Percentiles rank a stretch among this genome's conserved stretches.
These are phyloP conservation scores for Nannochloris sp. DNA, from an alignment of 139 green algal genomes.

Conservation along the genomic window DNA sequence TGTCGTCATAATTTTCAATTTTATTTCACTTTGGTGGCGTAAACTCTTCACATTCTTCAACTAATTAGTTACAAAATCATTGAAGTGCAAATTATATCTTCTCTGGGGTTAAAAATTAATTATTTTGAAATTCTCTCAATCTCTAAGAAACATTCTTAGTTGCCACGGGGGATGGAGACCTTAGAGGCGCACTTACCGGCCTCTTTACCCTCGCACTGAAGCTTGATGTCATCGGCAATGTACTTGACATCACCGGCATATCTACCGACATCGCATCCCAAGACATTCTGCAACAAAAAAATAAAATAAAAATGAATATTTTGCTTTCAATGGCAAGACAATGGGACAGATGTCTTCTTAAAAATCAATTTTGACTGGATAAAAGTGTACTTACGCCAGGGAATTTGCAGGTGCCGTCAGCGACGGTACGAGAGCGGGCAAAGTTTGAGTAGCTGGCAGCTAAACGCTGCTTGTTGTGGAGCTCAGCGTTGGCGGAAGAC, in stretches of 20 bases:
- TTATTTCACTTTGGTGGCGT: too few species aligned
- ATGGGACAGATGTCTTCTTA: background rate
- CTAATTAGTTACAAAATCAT: too few species aligned
- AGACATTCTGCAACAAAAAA: slow-evolving; percentile 39
- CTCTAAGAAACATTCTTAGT: too few species aligned
- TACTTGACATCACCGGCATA: slow-evolving; percentile 49
- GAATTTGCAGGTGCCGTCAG: slow-evolving; percentile 57
- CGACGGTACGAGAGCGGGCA: slow-evolving; percentile 46
- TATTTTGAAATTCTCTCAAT: background rate
- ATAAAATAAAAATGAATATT: background rate
- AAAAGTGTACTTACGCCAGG: slow-evolving; percentile 12
- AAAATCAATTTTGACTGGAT: too few species aligned
- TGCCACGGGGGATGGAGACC: slow-evolving; percentile 7
- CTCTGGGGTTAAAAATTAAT: background rate
- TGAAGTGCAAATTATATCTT: too few species aligned
- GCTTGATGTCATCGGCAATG: slow-evolving; percentile 49
- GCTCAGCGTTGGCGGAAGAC: slow-evolving; percentile 51
- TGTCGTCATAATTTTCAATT: background rate
- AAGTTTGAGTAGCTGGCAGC: slow-evolving; percentile 60
- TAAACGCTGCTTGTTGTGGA: slow-evolving; percentile 70
- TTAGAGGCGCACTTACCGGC: slow-evolving; percentile 26
- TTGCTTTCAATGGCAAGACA: background rate
- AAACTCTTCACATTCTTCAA: too few species aligned
- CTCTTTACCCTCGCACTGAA: slow-evolving; percentile 16
- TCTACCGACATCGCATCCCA: slow-evolving; percentile 54